phyloP scores from a whole-genome alignment of 179 eudicot species.

The Sideroxylon spinosum region DNA sequence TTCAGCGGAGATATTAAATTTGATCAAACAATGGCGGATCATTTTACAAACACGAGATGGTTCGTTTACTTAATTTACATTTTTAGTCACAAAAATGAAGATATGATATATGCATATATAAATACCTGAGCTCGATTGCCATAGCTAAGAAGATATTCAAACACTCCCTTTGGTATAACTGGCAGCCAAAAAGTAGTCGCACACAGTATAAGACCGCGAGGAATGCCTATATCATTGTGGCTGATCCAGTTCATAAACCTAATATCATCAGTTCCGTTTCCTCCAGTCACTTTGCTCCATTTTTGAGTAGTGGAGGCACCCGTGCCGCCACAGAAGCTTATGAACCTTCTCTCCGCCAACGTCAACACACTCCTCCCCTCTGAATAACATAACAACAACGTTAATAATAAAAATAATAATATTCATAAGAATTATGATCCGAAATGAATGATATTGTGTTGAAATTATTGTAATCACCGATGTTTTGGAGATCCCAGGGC shows the following conservation, averaged over 20 bases:
- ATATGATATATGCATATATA: too few species aligned
- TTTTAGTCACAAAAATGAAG: too few species aligned
- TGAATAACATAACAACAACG: not conserved
- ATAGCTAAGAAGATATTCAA: conserved; percentile 40
- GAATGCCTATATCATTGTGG: conserved; percentile 39
- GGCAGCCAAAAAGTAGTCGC: conserved; percentile 60
- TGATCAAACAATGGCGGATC: too few species aligned
- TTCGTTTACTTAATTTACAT: too few species aligned
- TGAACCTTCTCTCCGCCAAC: conserved; percentile 50
- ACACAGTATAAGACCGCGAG: conserved; percentile 42
- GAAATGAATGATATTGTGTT: too few species aligned
- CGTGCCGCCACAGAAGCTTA: conserved; percentile 35
- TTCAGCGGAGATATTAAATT: too few species aligned
- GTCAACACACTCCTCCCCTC: conserved; percentile 51
- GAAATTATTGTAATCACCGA: not conserved
- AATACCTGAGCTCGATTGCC: conserved; percentile 33
- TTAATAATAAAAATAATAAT: too few species aligned
- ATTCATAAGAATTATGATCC: too few species aligned
- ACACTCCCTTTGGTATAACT: conserved; percentile 39
- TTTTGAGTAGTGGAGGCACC: conserved; percentile 34
- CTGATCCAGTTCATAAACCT: conserved; percentile 42
- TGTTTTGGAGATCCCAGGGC: conserved; percentile 24
- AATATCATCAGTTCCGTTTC: conserved; percentile 34
- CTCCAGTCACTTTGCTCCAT: conserved; percentile 42
- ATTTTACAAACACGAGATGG: too few species aligned